Base-by-base conservation (phyloP, 2,329 filamentous ascomycete species). In the Aphanocladium album region DNA sequence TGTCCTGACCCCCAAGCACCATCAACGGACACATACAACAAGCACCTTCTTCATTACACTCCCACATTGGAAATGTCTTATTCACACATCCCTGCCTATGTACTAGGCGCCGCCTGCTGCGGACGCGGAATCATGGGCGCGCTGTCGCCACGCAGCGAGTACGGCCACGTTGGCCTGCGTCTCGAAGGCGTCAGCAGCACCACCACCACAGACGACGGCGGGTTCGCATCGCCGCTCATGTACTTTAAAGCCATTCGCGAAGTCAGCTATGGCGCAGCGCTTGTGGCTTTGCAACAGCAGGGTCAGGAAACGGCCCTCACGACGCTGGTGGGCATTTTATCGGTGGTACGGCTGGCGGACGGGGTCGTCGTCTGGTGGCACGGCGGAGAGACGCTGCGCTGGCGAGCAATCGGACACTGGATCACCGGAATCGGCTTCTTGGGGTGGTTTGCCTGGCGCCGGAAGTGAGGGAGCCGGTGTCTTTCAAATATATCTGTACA, bases 211-310 rank as follows among this genome's bases (percentile, higher is more conserved):
- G 43, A 23, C 17, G n/a, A 23, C 17, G n/a, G 2, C 43, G 43
- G 35, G 12, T 39, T 39, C 9, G 35, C 62, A 8, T 75, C 72
- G 23, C 69, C 73, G 1, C 69, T 74, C 19, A 70, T 75, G 62
- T 72, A 72, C 53, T 68, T 74, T 61, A 74, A 75, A 57, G 72
- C 71, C 7, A 64, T 72, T 9, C 70, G 73, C 2, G 73, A 75
- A 60, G 47, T 74, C 3, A 67, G 65, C 2, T 74, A 70, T 53
- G 72, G 73, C 17, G n/a, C 70, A 1, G 58, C 66, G 0, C 50
- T 74, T 52, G 53, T 72, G 25, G 65, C 62, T 16, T 58, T 74
- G 17, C 70, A 74, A 54, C 61, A 61, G 17, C 71, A 72, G 47
- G 68, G 65, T 25, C 68, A 71, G 35, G 65, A 68, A 21, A 52